Conservation (phyloP, 345 rosid genomes). For the Anastatica hierochuntica region DNA sequence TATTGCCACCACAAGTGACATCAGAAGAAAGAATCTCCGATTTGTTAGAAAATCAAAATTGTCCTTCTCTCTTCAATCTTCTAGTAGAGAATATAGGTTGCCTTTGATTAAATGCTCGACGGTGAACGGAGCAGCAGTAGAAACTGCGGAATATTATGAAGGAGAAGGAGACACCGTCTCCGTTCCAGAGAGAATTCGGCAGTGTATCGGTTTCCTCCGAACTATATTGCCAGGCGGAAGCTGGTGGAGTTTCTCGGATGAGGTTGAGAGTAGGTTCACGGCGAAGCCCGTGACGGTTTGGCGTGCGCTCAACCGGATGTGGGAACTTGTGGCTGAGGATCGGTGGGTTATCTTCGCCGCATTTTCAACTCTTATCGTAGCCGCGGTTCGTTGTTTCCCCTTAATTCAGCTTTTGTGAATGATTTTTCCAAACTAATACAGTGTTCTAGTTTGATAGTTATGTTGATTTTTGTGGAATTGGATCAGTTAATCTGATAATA, state of each 20-base stretch:
- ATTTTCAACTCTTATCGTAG: conserved; percentile 64
- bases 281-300: conserved; percentile 80
- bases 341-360: conserved; percentile 80
- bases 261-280: conserved; percentile 44
- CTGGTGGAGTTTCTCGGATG: conserved; percentile 86
- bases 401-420: too few species aligned
- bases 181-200: conserved; percentile 34
- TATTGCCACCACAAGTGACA: conserved; percentile 1
- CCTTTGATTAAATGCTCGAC: conserved; percentile 38
- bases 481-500: too few species aligned
- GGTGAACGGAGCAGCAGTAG: conserved; percentile 47
- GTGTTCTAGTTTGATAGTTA: too few species aligned
- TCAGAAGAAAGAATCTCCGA: conserved; percentile 21
- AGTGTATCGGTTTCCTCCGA: conserved; percentile 38
- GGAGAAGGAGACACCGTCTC: conserved; percentile 33
- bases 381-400: conserved; percentile 48
- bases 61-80: conserved; percentile 11
- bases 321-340: conserved; percentile 80
- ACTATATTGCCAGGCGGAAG: conserved; percentile 79
- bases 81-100: neutral
- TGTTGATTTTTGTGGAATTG: too few species aligned
- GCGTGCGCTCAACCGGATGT: conserved; percentile 79
- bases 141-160: conserved; percentile 23
- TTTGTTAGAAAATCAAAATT: conserved; percentile 6
- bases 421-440: too few species aligned